phyloP scores from a whole-genome alignment of 768 basidiomycete genomes.

The Termitomyces sp. region DNA sequence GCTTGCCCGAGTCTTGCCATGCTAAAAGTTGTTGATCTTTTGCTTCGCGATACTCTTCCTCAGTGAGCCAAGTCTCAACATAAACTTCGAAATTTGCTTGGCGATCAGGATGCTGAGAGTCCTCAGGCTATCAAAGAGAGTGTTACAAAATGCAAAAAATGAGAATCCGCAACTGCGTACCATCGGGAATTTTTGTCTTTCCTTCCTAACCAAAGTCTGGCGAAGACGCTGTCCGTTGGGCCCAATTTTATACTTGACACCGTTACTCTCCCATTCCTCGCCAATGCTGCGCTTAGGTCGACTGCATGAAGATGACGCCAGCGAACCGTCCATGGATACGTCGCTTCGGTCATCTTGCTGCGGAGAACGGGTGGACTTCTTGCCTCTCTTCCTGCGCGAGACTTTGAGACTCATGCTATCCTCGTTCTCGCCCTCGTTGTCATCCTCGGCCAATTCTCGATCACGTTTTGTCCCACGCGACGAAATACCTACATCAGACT shows the following conservation, averaged over 20 bases:
- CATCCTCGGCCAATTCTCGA: conserved; percentile 47
- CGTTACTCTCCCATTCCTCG: conserved; percentile 75
- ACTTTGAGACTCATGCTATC: conserved; percentile 21
- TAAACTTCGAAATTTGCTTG: conserved; percentile 64
- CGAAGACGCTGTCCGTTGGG: conserved; percentile 66
- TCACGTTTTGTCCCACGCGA: conserved; percentile 65
- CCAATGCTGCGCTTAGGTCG: conserved; percentile 54
- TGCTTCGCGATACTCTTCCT: conserved; percentile 65
- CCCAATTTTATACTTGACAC: conserved; percentile 67
- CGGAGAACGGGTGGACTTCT: conserved; percentile 29
- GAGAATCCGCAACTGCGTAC: conserved; percentile 35
- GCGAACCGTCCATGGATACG: conserved; percentile 44
- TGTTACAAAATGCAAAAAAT: conserved; percentile 2
- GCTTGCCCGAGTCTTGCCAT: conserved; percentile 62
- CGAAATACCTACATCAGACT: conserved; percentile 35
- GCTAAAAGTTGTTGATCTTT: conserved; percentile 58
- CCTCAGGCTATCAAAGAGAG: conserved; percentile 50
- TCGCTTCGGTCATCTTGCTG: conserved; percentile 39
- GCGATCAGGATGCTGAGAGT: conserved; percentile 76
- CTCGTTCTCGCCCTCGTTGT: conserved; percentile 38
- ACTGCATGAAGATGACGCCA: conserved; percentile 46
- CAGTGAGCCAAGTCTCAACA: conserved; percentile 77
- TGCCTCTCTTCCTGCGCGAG: conserved; percentile 53
- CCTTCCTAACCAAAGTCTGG: conserved; percentile 68
- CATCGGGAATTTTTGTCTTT: conserved; percentile 68